Base-by-base conservation (phyloP, 148 eudicot genomes). In the Chenopodium berlandieri region DNA sequence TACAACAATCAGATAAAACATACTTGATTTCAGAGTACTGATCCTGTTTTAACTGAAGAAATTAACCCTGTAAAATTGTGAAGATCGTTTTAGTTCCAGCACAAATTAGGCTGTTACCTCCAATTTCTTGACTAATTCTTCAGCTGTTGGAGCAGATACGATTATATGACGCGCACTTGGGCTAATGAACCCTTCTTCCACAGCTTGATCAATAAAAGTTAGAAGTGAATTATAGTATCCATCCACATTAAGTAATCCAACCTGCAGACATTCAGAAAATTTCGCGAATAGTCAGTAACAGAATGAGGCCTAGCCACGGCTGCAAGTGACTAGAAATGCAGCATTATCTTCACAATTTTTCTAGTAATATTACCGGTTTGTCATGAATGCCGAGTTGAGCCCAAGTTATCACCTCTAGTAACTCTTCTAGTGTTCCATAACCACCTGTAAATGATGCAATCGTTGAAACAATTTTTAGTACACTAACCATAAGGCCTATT, bases 331-430 rank as follows among this genome's bases (percentile, higher is more conserved):
- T 32, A 4, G 47, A 47, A 9, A 9, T 1, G 9, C 31, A 54
- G 63, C 23, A 75, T 2, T 17, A 54, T 75, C 25, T 56, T 34
- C 5, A 78, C 5, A 64, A 20, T 14, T 16, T 3, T n/a, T 4
- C 48, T 4, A 13, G 9, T 31, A 19, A 34, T 40, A 3, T 62
- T 96, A 94, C 98, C 85, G 99, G 99, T 84, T 96, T 96, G 40
- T 94, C 97, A 83, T 96, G 99, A 73, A 96, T 96, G 85, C 99
- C 98, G 37, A 96, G 98, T 82, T 96, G 99, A 87, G 99, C 99
- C 99, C 98, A 96, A 25, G 99, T 92, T 75, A 96, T 96, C 60
- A 94, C 99, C 82, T 96, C 99, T 69, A 96, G 93, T 69, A 96
- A 87, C 84, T 96, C 99, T 85, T 96, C 98, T 60, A 96, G 89